Conservation (phyloP, 2,329 filamentous ascomycete genomes). For the Cladosporium velox region DNA sequence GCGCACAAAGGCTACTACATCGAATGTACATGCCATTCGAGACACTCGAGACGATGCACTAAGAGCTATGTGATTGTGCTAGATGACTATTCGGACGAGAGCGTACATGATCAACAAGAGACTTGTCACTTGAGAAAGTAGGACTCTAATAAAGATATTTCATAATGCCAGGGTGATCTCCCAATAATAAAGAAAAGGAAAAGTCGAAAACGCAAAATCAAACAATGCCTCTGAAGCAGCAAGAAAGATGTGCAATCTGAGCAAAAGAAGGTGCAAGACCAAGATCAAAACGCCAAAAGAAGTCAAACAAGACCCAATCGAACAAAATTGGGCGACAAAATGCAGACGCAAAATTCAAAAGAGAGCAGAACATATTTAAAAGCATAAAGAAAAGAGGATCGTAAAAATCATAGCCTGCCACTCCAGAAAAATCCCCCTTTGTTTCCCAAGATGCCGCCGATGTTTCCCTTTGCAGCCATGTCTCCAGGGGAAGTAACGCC, state of each 20-base stretch:
- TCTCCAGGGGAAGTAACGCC: not conserved
- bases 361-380: not conserved
- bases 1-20: not conserved
- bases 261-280: not conserved
- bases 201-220: not conserved
- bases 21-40: not conserved
- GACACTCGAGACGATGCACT: not conserved
- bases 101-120: not conserved
- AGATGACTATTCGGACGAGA: not conserved
- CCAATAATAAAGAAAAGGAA: not conserved
- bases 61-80: no score
- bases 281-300: not conserved
- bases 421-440: not conserved
- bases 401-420: conserved; percentile 1
- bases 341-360: not conserved
- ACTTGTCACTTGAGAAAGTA: not conserved
- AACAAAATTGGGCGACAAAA: not conserved
- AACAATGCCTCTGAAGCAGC: not conserved
- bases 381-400: not conserved
- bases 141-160: not conserved
- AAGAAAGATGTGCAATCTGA: not conserved
- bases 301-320: not conserved
- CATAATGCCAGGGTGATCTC: not conserved
- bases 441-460: not conserved
- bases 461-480: not conserved